These are phyloP conservation scores for Arthrobotrys pseudoclavata DNA, from an alignment of 2,329 filamentous ascomycete genomes.

Conservation along the genomic window DNA sequence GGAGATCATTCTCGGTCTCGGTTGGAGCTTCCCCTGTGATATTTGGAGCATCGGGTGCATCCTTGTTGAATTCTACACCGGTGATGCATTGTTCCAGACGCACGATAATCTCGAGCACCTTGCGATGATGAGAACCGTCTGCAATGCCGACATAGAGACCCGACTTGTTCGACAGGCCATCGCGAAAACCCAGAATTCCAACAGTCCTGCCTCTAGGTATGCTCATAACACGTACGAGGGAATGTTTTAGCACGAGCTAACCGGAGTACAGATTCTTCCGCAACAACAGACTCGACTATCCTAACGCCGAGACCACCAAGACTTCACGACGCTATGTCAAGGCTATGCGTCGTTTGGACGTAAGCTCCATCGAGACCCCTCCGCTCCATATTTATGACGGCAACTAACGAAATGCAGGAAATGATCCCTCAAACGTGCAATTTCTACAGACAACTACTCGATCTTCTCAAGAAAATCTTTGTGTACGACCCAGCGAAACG, in stretches of 20 bases:
- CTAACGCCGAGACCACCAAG: slow-evolving; percentile 74
- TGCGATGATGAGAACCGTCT: slow-evolving; percentile 81
- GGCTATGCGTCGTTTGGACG: slow-evolving; percentile 78
- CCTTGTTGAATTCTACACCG: slow-evolving; percentile 79
- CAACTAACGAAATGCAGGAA: slow-evolving; percentile 69
- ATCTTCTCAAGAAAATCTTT: slow-evolving; percentile 77
- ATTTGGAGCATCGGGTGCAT: slow-evolving; percentile 83
- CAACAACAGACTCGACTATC: slow-evolving; percentile 76
- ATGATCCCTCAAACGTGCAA: slow-evolving; percentile 73
- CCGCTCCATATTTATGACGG: too few species aligned
- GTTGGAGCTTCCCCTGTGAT: slow-evolving; percentile 79
- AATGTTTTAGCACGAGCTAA: not conserved
- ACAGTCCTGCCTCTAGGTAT: slow-evolving; percentile 76
- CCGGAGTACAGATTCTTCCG: slow-evolving; percentile 74
- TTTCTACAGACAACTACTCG: slow-evolving; percentile 75
- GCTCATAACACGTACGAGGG: slow-evolving; percentile 60
- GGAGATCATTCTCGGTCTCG: slow-evolving; percentile 78
- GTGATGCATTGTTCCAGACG: slow-evolving; percentile 79
- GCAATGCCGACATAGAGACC: slow-evolving; percentile 73
- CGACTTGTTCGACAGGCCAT: slow-evolving; percentile 73
- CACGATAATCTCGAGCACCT: slow-evolving; percentile 80
- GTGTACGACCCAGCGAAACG: slow-evolving; percentile 76
- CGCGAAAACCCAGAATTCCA: slow-evolving; percentile 72
- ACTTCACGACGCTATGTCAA: slow-evolving; percentile 77
- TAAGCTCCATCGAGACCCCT: slow-evolving; percentile 64